Conservation (phyloP, 225 moss, liverwort and hornwort species). For the Bryoerythrophyllum caledonicum region DNA sequence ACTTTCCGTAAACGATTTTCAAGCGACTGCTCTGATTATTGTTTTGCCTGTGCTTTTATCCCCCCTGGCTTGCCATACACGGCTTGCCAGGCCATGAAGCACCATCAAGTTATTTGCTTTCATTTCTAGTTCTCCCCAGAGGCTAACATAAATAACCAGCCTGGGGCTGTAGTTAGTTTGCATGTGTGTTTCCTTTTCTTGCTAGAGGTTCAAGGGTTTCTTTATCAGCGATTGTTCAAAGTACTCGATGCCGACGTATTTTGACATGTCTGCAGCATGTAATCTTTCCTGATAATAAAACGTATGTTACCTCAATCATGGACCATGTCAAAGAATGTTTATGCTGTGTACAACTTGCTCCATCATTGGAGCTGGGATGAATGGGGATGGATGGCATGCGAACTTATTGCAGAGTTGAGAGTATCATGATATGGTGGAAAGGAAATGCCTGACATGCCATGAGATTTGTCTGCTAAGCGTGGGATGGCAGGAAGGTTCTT, state of each 20-base stretch:
- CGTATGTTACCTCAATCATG: constrained; percentile 8
- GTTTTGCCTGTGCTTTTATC: constrained; percentile 36
- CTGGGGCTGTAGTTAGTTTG: background rate
- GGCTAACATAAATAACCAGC: constrained; percentile 34
- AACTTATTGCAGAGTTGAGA: constrained; percentile 19
- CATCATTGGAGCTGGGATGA: background rate
- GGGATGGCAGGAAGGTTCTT: no score
- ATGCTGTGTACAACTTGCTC: no score
- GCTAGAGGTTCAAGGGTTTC: constrained; percentile 7
- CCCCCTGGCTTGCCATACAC: constrained; percentile 37
- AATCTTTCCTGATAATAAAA: constrained; percentile 48
- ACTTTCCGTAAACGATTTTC: constrained; percentile 29
- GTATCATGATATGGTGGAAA: no score
- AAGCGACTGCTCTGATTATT: constrained; percentile 32
- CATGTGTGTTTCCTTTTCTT: constrained; percentile 4
- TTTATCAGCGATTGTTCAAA: constrained; percentile 45
- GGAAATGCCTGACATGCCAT: no score
- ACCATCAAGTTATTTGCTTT: background rate
- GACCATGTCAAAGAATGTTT: no score
- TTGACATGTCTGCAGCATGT: constrained; percentile 55
- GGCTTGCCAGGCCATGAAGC: constrained; percentile 41
- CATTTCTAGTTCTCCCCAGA: background rate
- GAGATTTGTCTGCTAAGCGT: no score
- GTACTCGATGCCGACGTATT: constrained; percentile 41
- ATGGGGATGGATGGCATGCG: background rate